Evolutionary conservation across 1,139 yeast species (phyloP).

Genomic region (Tardiomyces blankii): DNA sequence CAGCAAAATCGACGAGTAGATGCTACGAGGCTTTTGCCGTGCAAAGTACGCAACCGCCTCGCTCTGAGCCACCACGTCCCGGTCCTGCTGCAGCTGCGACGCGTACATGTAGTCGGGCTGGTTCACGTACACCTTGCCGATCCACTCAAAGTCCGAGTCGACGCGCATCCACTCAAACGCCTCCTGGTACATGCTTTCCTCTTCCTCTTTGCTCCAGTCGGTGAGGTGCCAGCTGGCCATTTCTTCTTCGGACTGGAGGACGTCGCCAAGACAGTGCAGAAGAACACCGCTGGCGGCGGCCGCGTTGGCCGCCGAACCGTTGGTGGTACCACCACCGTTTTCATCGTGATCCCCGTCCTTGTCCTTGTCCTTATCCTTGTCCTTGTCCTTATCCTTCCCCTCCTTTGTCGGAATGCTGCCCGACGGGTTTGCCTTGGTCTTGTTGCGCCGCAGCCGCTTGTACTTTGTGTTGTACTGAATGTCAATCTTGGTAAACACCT

Average conservation of each 20-base stretch:
- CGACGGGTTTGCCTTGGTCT: conserved; percentile 14
- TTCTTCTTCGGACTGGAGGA: conserved; percentile 50
- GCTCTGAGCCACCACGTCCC: conserved; percentile 92
- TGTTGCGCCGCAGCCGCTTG: conserved; percentile 58
- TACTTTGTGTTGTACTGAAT: conserved; percentile 92
- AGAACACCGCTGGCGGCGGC: conserved; percentile 31
- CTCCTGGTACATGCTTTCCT: conserved; percentile 58
- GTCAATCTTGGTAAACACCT: conserved; percentile 74
- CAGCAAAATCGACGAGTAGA: conserved; percentile 68
- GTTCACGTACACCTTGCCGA: conserved; percentile 64
- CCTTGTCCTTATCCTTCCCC: conserved; percentile 13
- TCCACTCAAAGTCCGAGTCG: conserved; percentile 97
- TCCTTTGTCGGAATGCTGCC: conserved; percentile 2
- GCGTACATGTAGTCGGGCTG: conserved; percentile 96
- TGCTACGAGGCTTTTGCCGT: conserved; percentile 43
- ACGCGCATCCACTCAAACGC: conserved; percentile 97
- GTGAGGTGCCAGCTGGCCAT: conserved; percentile 60
- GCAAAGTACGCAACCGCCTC: conserved; percentile 75
- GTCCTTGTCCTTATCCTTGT: conserved; percentile 14
- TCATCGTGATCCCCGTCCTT: too few species aligned
- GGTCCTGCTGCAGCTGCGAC: conserved; percentile 84
- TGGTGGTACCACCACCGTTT: too few species aligned
- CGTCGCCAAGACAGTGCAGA: conserved; percentile 67
- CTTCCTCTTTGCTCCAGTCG: conserved; percentile 66
- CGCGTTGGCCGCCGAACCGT: background rate